phyloP scores from a whole-genome alignment of 176 grass and related monocot species.

The Oryza coarctata region DNA sequence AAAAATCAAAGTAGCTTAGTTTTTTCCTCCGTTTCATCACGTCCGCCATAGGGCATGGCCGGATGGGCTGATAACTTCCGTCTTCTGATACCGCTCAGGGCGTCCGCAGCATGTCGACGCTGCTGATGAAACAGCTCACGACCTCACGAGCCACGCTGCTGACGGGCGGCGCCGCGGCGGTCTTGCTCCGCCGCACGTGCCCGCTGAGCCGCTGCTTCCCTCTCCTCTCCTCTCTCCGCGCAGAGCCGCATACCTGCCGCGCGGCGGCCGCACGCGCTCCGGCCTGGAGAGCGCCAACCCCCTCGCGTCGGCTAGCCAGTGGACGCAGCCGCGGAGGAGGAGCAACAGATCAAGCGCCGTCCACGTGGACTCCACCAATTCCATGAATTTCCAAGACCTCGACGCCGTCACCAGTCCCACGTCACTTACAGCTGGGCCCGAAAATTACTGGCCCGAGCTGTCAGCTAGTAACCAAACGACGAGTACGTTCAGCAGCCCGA shows the following conservation, averaged over 20 bases:
- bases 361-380: slow-evolving; percentile 45
- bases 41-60: too few species aligned
- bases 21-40: too few species aligned
- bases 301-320: neutral
- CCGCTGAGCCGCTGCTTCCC: neutral
- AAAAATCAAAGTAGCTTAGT: too few species aligned
- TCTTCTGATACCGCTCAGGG: too few species aligned
- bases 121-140: neutral
- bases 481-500: neutral
- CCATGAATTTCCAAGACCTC: neutral
- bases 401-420: rapidly evolving
- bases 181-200: neutral
- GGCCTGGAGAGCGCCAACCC: neutral
- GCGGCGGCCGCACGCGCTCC: neutral
- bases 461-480: neutral
- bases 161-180: neutral
- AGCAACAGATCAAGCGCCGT: slow-evolving; percentile 37
- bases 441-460: rapidly evolving
- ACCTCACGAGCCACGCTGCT: neutral
- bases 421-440: neutral
- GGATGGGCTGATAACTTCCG: too few species aligned
- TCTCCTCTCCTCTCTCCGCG: neutral
- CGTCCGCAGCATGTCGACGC: too few species aligned
- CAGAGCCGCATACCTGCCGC: neutral
- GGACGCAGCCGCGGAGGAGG: neutral